Conservation (phyloP, 1,139 yeast genomes). For the Suhomyces maxii region DNA sequence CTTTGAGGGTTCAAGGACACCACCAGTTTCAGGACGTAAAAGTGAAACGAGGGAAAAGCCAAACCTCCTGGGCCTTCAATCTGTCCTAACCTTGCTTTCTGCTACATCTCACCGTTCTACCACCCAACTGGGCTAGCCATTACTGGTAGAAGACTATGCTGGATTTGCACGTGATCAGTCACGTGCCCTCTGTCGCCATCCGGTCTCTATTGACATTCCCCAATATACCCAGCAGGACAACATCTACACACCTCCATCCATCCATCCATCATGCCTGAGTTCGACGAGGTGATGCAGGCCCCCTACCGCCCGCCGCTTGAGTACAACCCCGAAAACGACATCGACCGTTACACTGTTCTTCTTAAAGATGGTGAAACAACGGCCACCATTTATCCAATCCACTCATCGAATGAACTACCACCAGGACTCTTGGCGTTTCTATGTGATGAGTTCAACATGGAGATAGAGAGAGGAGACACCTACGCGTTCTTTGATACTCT, state of each 20-base stretch:
- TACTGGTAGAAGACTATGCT: no score
- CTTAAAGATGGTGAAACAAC: slow-evolving; percentile 87
- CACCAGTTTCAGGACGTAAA: no score
- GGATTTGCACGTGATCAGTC: not conserved
- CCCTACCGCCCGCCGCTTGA: slow-evolving; percentile 39
- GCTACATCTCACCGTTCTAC: no score
- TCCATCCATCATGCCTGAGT: slow-evolving; percentile 32
- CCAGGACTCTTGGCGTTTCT: slow-evolving; percentile 75
- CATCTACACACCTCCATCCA: slow-evolving; percentile 11
- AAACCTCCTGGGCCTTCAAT: no score
- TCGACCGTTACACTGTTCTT: slow-evolving; percentile 60
- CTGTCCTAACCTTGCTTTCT: no score
- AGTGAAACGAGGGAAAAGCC: no score
- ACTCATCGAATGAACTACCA: slow-evolving; percentile 64
- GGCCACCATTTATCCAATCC: slow-evolving; percentile 88
- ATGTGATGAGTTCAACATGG: slow-evolving; percentile 92
- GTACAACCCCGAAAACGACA: slow-evolving; percentile 31
- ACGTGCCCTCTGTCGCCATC: not conserved
- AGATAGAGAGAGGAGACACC: slow-evolving; percentile 85
- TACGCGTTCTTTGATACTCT: slow-evolving; percentile 81
- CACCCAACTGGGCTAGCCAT: no score
- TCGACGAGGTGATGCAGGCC: slow-evolving; percentile 36
- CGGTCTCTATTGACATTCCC: slow-evolving; percentile 22
- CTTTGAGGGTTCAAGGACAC: no score
- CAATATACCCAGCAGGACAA: slow-evolving; percentile 23